Percentiles rank a stretch among this genome's conserved stretches.
Evolutionary conservation across 768 basidiomycete genomes (phyloP).

Genomic region (Psilocybe subaeruginosa): DNA sequence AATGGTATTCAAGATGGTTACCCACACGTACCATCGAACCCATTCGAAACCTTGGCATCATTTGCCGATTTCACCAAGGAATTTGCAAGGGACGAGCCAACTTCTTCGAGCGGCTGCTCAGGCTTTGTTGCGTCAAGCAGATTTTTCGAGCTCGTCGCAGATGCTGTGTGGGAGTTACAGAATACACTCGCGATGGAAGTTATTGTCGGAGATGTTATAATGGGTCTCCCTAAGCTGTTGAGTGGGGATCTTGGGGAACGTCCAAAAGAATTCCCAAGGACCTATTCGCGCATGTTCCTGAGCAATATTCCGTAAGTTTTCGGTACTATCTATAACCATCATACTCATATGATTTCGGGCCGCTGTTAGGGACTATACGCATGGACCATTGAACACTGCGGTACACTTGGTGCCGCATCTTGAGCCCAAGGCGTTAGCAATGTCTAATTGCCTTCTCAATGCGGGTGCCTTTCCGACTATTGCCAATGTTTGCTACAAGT

Average conservation of each 20-base stretch:
- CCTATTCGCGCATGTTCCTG: constrained; percentile 21
- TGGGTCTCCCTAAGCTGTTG: constrained; percentile 16
- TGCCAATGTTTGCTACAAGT: constrained; percentile 16
- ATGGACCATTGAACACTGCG: constrained; percentile 18
- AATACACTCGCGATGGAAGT: constrained; percentile 10
- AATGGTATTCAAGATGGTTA: constrained; percentile 8
- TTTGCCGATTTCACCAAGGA: constrained; percentile 9
- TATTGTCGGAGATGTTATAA: constrained; percentile 14
- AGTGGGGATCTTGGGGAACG: constrained; percentile 18
- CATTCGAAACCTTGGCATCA: constrained; percentile 13
- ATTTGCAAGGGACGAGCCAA: neutral
- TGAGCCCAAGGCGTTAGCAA: constrained; percentile 12
- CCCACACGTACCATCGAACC: constrained; percentile 13
- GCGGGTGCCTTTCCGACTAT: constrained; percentile 6
- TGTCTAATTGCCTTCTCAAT: constrained; percentile 22
- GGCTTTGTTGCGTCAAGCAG: constrained; percentile 13
- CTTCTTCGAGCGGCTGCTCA: constrained; percentile 3
- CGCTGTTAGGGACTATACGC: constrained; percentile 21
- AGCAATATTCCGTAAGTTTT: constrained; percentile 24
- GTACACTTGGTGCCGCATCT: constrained; percentile 20
- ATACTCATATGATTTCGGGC: neutral
- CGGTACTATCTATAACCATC: neutral
- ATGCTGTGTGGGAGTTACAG: constrained; percentile 13
- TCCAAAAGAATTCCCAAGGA: constrained; percentile 14
- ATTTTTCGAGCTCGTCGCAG: constrained; percentile 18